Conservation (phyloP, 352 stramenopile species). For the Phytophthora sojae region DNA sequence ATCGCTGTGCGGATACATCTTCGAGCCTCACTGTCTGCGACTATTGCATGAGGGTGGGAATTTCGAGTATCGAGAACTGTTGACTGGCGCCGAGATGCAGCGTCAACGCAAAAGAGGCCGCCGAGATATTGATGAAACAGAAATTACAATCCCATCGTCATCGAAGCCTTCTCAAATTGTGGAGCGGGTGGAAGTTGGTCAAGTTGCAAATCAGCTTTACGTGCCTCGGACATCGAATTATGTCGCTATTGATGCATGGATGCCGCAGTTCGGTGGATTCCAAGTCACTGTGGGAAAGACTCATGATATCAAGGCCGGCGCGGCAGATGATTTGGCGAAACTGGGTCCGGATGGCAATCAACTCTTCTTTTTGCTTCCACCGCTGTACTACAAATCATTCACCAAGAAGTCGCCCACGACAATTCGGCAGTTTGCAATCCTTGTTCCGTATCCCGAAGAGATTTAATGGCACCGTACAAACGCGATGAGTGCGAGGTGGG, state of each 20-base stretch:
- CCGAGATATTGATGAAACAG: conserved; percentile 8
- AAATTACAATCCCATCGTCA: conserved; percentile 32
- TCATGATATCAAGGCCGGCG: conserved; percentile 30
- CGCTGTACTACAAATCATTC: conserved; percentile 31
- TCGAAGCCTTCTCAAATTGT: conserved; percentile 24
- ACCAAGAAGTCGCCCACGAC: conserved; percentile 41
- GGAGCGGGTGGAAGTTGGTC: conserved; percentile 29
- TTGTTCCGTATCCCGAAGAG: conserved; percentile 37
- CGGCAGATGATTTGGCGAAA: conserved; percentile 10
- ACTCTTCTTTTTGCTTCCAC: conserved; percentile 22
- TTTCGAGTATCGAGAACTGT: conserved; percentile 35
- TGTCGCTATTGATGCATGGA: conserved; percentile 44
- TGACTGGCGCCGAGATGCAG: conserved; percentile 31
- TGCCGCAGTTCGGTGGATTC: conserved; percentile 40
- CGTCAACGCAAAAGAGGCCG: conserved; percentile 30
- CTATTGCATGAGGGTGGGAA: conserved; percentile 38
- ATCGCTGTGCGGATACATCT: conserved; percentile 48
- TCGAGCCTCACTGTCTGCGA: conserved; percentile 43
- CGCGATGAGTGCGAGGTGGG: no score
- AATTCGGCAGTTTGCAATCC: conserved; percentile 39
- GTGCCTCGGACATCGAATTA: conserved; percentile 36
- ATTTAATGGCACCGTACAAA: no score
- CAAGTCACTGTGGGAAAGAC: conserved; percentile 41
- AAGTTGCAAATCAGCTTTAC: conserved; percentile 41
- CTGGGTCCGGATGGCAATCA: conserved; percentile 7